Evolutionary conservation across 108 stramenopile genomes (phyloP).

Genomic region (Epipyxis sp.): DNA sequence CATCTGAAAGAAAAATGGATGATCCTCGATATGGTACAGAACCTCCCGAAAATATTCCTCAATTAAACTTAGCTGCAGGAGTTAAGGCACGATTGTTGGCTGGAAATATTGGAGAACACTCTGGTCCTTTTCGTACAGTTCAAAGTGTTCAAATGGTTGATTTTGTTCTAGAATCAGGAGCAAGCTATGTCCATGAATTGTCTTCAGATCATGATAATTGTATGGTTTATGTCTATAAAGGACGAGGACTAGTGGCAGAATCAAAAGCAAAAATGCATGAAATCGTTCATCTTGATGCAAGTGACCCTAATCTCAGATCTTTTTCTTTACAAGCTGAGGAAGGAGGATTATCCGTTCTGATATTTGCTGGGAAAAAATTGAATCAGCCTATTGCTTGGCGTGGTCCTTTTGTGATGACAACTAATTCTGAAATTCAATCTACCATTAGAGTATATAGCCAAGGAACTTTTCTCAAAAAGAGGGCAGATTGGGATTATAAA

Average conservation of each 20-base stretch:
- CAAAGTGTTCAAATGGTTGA: conserved; percentile 23
- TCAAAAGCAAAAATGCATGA: neutral
- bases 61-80: neutral
- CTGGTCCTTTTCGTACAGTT: neutral
- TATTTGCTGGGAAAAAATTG: conserved; percentile 13
- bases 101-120: neutral
- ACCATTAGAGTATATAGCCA: neutral
- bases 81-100: conserved; percentile 1
- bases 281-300: neutral
- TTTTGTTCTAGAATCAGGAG: neutral
- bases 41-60: conserved; percentile 18
- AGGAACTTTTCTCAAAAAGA: neutral
- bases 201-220: neutral
- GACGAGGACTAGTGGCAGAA: neutral
- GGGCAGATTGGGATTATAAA: conserved; percentile 21
- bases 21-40: conserved; percentile 5
- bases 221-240: conserved; percentile 6
- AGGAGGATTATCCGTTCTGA: neutral
- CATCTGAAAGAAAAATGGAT: conserved; percentile 10
- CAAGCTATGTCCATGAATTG: neutral
- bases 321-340: neutral
- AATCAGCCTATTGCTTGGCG: conserved; percentile 21
- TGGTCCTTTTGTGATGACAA: conserved; percentile 25
- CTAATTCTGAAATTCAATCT: neutral
- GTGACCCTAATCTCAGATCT: neutral